A percentile compares a stretch with the other conserved stretches of the same genome.
phyloP scores from a whole-genome alignment of 345 rosid species.

The Brassica incana region DNA sequence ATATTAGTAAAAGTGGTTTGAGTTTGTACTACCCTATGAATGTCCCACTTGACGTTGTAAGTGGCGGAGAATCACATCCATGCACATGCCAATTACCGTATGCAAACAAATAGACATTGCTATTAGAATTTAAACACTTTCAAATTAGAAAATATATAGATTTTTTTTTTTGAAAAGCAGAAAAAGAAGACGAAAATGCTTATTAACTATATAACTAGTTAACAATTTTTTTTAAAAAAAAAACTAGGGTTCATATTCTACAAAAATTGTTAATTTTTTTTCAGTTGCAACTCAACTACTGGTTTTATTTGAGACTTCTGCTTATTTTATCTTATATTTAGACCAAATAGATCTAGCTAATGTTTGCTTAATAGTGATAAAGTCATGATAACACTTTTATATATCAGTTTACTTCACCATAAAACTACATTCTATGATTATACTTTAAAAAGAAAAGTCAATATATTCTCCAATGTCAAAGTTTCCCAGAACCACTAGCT shows the following conservation, averaged over 20 bases:
- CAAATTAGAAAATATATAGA: background rate
- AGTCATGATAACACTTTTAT: background rate
- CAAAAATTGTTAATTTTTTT: background rate
- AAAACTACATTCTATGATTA: background rate
- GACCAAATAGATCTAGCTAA: background rate
- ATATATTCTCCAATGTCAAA: slow-evolving; percentile 7
- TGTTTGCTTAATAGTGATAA: slow-evolving; percentile 3
- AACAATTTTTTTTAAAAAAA: background rate
- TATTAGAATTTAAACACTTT: background rate
- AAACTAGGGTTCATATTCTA: background rate
- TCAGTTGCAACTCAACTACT: background rate
- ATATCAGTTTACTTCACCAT: slow-evolving; percentile 7
- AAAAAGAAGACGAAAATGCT: background rate
- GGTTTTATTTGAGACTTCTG: background rate
- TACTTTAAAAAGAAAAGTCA: slow-evolving; percentile 18
- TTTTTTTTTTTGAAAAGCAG: too few relatives aligned
- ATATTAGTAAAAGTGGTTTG: slow-evolving; percentile 8
- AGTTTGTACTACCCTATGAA: background rate
- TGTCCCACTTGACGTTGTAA: slow-evolving; percentile 8
- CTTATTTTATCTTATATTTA: background rate
- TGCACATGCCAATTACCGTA: slow-evolving; percentile 11
- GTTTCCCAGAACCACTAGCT: slow-evolving; percentile 10
- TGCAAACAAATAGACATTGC: background rate
- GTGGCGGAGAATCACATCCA: slow-evolving; percentile 15
- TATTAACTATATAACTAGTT: background rate